Evolutionary conservation across 177 flowering plant genomes (phyloP).

Genomic region (Tripterygium wilfordii): DNA sequence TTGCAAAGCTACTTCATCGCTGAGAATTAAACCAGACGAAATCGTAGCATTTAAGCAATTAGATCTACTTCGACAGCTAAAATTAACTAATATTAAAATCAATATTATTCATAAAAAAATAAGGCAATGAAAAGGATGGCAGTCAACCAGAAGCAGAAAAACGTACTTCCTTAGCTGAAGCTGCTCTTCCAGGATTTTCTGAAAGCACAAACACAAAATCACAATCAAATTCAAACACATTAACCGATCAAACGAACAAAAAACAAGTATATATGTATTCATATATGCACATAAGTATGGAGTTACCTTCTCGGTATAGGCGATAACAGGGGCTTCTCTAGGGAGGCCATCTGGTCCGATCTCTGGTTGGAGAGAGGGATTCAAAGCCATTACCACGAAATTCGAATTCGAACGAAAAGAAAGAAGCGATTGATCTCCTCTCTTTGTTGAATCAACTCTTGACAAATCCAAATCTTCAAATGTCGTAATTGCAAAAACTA

Average conservation of each 20-base stretch:
- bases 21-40: too few relatives aligned
- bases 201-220: slow-evolving; percentile 10
- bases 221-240: slow-evolving; percentile 3
- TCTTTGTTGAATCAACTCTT: not conserved
- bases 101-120: too few relatives aligned
- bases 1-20: too few relatives aligned
- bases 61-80: too few relatives aligned
- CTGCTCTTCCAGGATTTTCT: slow-evolving; percentile 87
- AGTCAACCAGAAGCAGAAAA: not conserved
- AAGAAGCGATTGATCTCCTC: not conserved
- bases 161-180: slow-evolving; percentile 81
- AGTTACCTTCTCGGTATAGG: slow-evolving; percentile 89
- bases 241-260: not conserved
- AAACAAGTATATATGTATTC: slow-evolving; percentile 6
- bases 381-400: slow-evolving; percentile 15
- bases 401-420: too few relatives aligned
- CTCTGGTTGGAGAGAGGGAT: slow-evolving; percentile 56
- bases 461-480: too few relatives aligned
- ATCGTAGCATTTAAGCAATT: too few relatives aligned
- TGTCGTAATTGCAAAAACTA: too few relatives aligned
- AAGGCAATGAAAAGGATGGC: not conserved
- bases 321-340: slow-evolving; percentile 80
- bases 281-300: too few relatives aligned
- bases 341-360: slow-evolving; percentile 95
- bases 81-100: not conserved